These are phyloP conservation scores for Peniophora sp. DNA, from an alignment of 1,284 basidiomycete genomes.

Conservation along the genomic window DNA sequence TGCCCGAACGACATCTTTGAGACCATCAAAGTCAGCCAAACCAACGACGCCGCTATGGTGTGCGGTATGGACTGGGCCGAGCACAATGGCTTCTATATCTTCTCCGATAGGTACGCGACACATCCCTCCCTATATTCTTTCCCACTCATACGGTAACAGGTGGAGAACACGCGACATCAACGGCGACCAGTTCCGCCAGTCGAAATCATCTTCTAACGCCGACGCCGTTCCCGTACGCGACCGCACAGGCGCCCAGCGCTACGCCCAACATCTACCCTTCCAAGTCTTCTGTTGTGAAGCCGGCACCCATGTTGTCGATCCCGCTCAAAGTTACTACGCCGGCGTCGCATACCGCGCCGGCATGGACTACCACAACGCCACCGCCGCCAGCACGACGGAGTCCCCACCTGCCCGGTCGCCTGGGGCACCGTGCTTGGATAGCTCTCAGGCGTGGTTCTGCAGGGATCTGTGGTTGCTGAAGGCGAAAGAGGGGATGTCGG, in stretches of 20 bases:
- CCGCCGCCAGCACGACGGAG: slow-evolving; percentile 43
- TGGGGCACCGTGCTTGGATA: slow-evolving; percentile 86
- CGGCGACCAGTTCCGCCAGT: slow-evolving; percentile 92
- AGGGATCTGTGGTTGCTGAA: slow-evolving; percentile 86
- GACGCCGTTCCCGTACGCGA: slow-evolving; percentile 89
- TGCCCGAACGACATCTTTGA: slow-evolving; percentile 95
- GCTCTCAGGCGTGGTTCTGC: slow-evolving; percentile 93
- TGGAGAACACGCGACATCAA: slow-evolving; percentile 95
- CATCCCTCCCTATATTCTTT: not conserved
- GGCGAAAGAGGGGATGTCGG: slow-evolving; percentile 64
- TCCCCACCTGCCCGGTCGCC: slow-evolving; percentile 50
- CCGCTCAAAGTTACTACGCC: slow-evolving; percentile 86
- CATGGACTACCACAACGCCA: slow-evolving; percentile 61
- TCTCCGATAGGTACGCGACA: slow-evolving; percentile 75
- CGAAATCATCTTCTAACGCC: slow-evolving; percentile 86
- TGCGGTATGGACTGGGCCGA: slow-evolving; percentile 99
- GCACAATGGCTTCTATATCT: slow-evolving; percentile 92
- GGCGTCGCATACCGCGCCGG: slow-evolving; percentile 81
- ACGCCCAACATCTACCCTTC: slow-evolving; percentile 87
- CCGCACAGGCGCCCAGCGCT: slow-evolving; percentile 68
- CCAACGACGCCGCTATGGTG: slow-evolving; percentile 91
- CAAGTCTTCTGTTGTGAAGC: slow-evolving; percentile 97
- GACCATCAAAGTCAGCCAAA: slow-evolving; percentile 81
- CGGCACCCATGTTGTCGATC: slow-evolving; percentile 91
- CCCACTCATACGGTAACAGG: slow-evolving; percentile 26